A percentile compares a stretch with the other conserved stretches of the same genome.
Evolutionary conservation across 1,139 yeast genomes (phyloP).

Genomic region (Saccharomyces pastorianus): DNA sequence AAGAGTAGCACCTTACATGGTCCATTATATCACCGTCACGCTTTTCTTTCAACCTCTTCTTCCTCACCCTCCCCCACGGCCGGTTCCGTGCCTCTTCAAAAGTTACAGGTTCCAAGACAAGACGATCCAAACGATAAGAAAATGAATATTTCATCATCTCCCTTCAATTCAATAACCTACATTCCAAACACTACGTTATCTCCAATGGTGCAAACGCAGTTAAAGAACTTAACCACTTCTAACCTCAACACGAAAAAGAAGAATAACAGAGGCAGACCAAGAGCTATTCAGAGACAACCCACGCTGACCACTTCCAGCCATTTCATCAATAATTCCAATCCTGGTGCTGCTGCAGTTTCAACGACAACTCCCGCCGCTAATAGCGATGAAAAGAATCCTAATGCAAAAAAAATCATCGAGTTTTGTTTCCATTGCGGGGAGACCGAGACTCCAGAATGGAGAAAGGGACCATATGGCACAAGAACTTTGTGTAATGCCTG

Average conservation of each 20-base stretch:
- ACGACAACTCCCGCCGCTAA: constrained; percentile 7
- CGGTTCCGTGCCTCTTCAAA: constrained; percentile 1
- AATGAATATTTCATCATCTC: background rate
- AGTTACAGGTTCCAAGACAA: constrained; percentile 6
- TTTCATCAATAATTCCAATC: constrained; percentile 2
- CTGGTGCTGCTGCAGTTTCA: constrained; percentile 2
- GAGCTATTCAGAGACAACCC: background rate
- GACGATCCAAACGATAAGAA: background rate
- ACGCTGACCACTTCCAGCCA: background rate
- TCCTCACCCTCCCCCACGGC: constrained; percentile 4
- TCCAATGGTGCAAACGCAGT: background rate
- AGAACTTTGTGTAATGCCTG: constrained; percentile 75
- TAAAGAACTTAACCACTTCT: background rate
- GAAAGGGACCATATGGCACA: constrained; percentile 72
- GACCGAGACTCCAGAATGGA: constrained; percentile 75
- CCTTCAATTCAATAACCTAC: background rate
- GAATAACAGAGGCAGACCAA: background rate
- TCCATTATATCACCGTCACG: background rate
- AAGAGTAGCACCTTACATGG: background rate
- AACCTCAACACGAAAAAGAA: background rate
- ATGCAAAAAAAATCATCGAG: constrained; percentile 6
- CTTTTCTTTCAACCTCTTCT: background rate
- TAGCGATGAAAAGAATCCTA: constrained; percentile 7
- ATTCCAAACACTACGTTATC: background rate
- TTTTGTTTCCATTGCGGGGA: constrained; percentile 56